Evolutionary conservation across 768 basidiomycete species (phyloP), one percentile per base, ranked within the genome.

Genomic region (Amanita pseudoporphyria): DNA sequence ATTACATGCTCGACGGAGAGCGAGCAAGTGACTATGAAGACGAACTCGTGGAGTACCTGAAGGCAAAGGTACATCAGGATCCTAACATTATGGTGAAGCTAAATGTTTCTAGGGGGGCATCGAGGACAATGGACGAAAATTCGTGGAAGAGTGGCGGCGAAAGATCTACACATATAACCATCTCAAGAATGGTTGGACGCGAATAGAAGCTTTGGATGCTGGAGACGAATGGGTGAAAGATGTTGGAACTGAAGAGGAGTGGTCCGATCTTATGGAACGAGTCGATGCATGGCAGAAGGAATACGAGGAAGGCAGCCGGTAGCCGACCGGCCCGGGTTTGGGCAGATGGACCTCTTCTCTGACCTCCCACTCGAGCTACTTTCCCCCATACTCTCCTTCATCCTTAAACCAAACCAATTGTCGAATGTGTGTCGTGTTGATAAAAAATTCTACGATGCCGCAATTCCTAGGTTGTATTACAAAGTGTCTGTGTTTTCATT

Each of bases 301-400:
- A n/a, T 80, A 79, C 74, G 77, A 79, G 54, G 59, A 76, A 14
- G 59, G 16, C n/a, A 46, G 13, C 45, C 16, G 3, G 13, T 30
- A 35, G 32, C 26, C 14, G 42, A 43, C 26, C 26, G 26, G 26
- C 26, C 26, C 26, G 26, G 16, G 5, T 43, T 9, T 28, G 24
- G 12, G 5, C 22, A 24, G 21, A 24, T 79, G 75, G 56, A 59
- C 5, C 43, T 52, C 28, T 79, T 84, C 54, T 47, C 65, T 24
- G 77, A 84, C 53, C 69, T 90, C 2, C 87, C 87, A 9, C 54
- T 79, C n/a, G 87, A 89, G 43, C 61, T 89, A 16, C 59, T 87
- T 1, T 76, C 82, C 2, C 56, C 69, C 26, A 28, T 28, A 28
- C 26, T 28, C 7, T 28, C 26, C 7, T 28, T 4, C 26, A 7